These are phyloP conservation scores for Gloeostereum incarnatum DNA, from an alignment of 768 basidiomycete genomes.

Conservation along the genomic window DNA sequence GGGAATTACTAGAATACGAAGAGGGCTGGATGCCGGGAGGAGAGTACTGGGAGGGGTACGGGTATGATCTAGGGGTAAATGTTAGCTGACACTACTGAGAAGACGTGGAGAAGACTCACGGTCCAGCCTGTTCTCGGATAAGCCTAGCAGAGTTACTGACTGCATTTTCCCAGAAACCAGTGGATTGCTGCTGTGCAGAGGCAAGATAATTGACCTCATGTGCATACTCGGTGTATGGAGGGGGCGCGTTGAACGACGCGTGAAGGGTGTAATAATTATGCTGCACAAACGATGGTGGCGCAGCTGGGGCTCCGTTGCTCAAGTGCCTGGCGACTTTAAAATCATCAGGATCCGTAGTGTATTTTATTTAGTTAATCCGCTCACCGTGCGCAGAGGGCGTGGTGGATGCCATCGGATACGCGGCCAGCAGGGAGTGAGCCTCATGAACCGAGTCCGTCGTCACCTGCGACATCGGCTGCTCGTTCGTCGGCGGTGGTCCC, in stretches of 20 bases:
- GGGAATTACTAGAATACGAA: conserved; percentile 42
- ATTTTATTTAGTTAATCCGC: conserved; percentile 9
- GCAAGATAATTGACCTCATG: conserved; percentile 49
- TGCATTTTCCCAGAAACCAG: conserved; percentile 56
- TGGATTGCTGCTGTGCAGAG: conserved; percentile 34
- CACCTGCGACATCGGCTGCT: no score
- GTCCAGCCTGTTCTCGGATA: conserved; percentile 41
- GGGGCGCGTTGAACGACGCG: conserved; percentile 32
- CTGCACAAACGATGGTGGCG: conserved; percentile 56
- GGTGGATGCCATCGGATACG: conserved; percentile 69
- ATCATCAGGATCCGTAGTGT: conserved; percentile 11
- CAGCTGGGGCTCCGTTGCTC: conserved; percentile 45
- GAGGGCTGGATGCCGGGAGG: conserved; percentile 31
- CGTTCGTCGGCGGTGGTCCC: no score
- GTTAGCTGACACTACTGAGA: conserved; percentile 10
- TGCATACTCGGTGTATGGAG: conserved; percentile 63
- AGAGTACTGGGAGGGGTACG: conserved; percentile 35
- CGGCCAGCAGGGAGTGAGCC: conserved; percentile 55
- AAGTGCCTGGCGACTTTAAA: conserved; percentile 57
- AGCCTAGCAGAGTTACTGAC: conserved; percentile 54
- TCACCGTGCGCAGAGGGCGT: conserved; percentile 72
- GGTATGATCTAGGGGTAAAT: conserved; percentile 23
- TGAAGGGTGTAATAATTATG: conserved; percentile 38
- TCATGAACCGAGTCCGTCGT: conserved; percentile 39
- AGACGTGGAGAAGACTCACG: conserved; percentile 25